A percentile compares a stretch with the other conserved stretches of the same genome.
phyloP scores from a whole-genome alignment of 805 yeast species.

The Ogataea trehalophila region DNA sequence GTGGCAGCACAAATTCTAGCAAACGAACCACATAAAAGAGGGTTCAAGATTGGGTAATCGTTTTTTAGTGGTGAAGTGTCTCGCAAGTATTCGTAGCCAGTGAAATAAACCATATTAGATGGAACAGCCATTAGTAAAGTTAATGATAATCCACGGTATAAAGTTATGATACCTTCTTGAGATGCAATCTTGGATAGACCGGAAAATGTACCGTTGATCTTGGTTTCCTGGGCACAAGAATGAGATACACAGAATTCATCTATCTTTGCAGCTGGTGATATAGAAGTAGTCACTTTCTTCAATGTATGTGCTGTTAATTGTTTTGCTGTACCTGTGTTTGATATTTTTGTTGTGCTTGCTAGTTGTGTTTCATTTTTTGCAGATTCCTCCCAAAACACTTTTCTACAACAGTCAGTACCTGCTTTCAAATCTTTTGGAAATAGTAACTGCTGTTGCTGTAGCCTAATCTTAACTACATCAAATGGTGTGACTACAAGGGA shows the following conservation, averaged over 20 bases:
- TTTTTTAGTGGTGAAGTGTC: constrained; percentile 59
- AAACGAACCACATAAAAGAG: constrained; percentile 77
- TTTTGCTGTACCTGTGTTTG: background rate
- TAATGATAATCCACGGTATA: constrained; percentile 86
- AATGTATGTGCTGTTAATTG: constrained; percentile 3
- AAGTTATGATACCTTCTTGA: constrained; percentile 68
- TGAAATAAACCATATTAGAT: constrained; percentile 86
- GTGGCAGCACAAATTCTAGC: constrained; percentile 85
- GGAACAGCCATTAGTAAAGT: constrained; percentile 89
- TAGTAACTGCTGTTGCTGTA: constrained; percentile 70
- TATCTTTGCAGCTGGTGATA: background rate
- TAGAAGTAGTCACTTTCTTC: constrained; percentile 18
- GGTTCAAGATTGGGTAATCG: constrained; percentile 44
- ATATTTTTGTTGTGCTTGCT: background rate
- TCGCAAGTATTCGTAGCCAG: constrained; percentile 84
- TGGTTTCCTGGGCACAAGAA: constrained; percentile 37
- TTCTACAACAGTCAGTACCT: constrained; percentile 32
- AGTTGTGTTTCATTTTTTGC: background rate
- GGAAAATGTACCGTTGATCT: constrained; percentile 65
- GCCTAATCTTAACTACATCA: constrained; percentile 71
- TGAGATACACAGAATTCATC: constrained; percentile 33
- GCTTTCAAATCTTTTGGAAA: constrained; percentile 33
- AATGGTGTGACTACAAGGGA: constrained; percentile 74
- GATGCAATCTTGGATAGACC: constrained; percentile 63
- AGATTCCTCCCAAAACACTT: constrained; percentile 31